These are phyloP conservation scores for Candida krabiensis DNA, from an alignment of 805 yeast genomes.

Conservation along the genomic window DNA sequence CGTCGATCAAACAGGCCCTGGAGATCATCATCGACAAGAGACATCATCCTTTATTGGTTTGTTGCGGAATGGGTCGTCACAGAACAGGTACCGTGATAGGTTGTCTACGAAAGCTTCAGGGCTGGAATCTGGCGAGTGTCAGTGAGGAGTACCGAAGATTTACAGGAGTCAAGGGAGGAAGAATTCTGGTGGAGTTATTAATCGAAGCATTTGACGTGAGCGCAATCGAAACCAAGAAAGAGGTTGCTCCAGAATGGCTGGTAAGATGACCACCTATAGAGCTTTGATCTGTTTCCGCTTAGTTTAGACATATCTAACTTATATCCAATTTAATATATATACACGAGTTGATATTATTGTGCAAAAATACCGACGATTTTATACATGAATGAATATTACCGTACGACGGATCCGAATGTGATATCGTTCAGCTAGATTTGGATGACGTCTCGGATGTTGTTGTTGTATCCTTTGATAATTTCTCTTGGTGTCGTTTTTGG, in stretches of 20 bases:
- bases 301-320: too few relatives aligned
- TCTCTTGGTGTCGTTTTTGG: conserved; percentile 33
- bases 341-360: too few relatives aligned
- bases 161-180: conserved; percentile 89
- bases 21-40: conserved; percentile 68
- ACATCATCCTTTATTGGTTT: conserved; percentile 84
- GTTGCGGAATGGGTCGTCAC: conserved; percentile 99
- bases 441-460: too few relatives aligned
- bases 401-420: too few relatives aligned
- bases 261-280: conserved; percentile 20
- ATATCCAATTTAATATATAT: too few relatives aligned
- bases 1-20: conserved; percentile 75
- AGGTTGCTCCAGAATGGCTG: conserved; percentile 49
- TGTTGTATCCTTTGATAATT: too few relatives aligned
- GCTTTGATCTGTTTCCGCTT: too few relatives aligned
- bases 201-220: conserved; percentile 69
- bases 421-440: too few relatives aligned
- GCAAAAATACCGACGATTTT: too few relatives aligned
- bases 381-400: too few relatives aligned
- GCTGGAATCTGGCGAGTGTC: conserved; percentile 95
- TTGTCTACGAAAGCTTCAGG: conserved; percentile 85
- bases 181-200: conserved; percentile 86
- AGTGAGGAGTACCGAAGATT: conserved; percentile 93
- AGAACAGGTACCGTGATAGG: conserved; percentile 97
- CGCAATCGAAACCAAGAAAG: conserved; percentile 41